Conservation (phyloP, 2,329 filamentous ascomycete species). For the Diplodia mutila region DNA sequence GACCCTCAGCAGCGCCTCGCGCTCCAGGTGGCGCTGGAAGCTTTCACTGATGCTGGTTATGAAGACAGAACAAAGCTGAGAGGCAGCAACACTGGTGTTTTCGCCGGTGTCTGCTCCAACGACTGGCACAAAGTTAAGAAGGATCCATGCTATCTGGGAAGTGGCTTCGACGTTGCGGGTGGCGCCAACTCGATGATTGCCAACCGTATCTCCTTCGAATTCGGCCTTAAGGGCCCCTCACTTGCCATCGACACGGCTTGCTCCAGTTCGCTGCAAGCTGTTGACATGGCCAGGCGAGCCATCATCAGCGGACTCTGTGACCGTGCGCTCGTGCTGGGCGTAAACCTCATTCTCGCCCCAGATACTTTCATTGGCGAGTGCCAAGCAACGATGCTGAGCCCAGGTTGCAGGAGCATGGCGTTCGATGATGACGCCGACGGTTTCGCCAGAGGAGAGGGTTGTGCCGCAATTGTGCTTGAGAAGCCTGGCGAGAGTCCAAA, state of each 20-base stretch:
- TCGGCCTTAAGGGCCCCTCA: conserved; percentile 37
- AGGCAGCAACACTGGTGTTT: conserved; percentile 33
- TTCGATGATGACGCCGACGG: conserved; percentile 62
- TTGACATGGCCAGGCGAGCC: conserved; percentile 30
- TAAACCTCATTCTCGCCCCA: conserved; percentile 24
- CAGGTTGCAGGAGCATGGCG: conserved; percentile 36
- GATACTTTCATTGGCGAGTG: conserved; percentile 29
- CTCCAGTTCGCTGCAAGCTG: conserved; percentile 34
- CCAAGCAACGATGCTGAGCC: conserved; percentile 34
- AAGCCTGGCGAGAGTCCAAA: conserved; percentile 48
- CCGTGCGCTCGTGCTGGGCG: conserved; percentile 26
- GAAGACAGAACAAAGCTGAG: conserved; percentile 11
- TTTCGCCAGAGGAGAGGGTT: conserved; percentile 67
- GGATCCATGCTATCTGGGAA: not conserved
- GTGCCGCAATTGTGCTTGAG: conserved; percentile 62
- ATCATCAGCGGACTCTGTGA: not conserved
- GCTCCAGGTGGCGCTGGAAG: conserved; percentile 29
- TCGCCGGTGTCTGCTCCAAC: conserved; percentile 29
- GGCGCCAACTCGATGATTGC: conserved; percentile 34
- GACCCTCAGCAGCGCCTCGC: conserved; percentile 30
- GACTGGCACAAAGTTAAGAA: conserved; percentile 30
- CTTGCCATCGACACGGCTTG: conserved; percentile 40
- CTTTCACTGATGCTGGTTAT: conserved; percentile 29
- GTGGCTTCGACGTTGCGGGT: not conserved
- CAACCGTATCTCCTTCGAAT: conserved; percentile 38